Evolutionary conservation across 192 early-diverging fungal genomes (phyloP).

Genomic region (Radiomyces spectabilis): DNA sequence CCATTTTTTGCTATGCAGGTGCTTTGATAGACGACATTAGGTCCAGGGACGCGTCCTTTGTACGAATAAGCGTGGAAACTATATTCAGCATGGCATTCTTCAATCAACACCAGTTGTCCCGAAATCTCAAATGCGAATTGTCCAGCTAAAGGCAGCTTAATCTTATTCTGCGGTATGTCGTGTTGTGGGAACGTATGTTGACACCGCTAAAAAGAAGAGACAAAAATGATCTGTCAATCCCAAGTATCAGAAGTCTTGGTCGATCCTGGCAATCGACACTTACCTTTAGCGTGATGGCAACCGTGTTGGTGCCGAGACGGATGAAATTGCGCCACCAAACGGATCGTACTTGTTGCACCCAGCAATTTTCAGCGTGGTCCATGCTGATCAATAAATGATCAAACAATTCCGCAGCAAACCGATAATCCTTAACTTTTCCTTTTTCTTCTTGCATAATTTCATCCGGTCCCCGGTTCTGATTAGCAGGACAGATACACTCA

Average conservation of each 20-base stretch:
- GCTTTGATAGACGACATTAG: conserved; percentile 32
- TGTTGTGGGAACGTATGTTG: conserved; percentile 13
- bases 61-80: conserved; percentile 37
- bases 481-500: conserved; percentile 24
- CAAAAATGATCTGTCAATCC: background rate
- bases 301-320: conserved; percentile 16
- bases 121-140: conserved; percentile 44
- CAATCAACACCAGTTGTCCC: conserved; percentile 33
- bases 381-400: conserved; percentile 29
- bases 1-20: conserved; percentile 10
- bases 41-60: conserved; percentile 34
- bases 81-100: conserved; percentile 27
- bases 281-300: conserved; percentile 31
- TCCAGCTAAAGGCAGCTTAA: conserved; percentile 12
- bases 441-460: conserved; percentile 29
- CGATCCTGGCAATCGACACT: too few species aligned
- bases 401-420: conserved; percentile 40
- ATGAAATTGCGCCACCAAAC: conserved; percentile 40
- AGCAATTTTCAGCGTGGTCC: conserved; percentile 30
- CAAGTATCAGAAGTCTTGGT: background rate
- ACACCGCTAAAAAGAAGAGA: background rate
- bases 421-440: conserved; percentile 30
- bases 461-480: conserved; percentile 19
- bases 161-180: background rate
- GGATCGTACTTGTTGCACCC: conserved; percentile 24